A percentile compares a stretch with the other conserved stretches of the same genome.
phyloP scores from a whole-genome alignment of 257 asterid genomes.

The Fraxinus quadrangulata region DNA sequence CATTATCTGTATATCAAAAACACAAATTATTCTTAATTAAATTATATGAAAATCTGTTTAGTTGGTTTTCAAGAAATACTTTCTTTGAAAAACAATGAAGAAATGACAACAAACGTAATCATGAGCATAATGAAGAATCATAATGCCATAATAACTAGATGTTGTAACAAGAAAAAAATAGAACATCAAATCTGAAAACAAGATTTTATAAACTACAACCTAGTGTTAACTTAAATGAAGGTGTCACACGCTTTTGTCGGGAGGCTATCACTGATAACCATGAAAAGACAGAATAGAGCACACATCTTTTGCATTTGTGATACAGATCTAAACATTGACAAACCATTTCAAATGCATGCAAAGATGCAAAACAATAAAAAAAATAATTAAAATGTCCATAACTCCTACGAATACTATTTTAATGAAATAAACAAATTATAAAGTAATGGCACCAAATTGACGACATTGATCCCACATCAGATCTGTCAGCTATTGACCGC shows the following conservation, averaged over 20 bases:
- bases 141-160: neutral
- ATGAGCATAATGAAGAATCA: neutral
- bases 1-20: neutral
- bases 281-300: neutral
- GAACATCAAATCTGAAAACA: neutral
- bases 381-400: too few relatives aligned
- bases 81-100: neutral
- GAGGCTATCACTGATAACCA: neutral
- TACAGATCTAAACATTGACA: neutral
- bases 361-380: neutral
- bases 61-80: neutral
- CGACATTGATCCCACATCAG: constrained; percentile 1
- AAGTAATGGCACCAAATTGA: neutral
- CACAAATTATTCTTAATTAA: neutral
- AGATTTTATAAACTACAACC: neutral
- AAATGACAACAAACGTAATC: neutral
- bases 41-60: neutral
- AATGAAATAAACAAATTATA: neutral
- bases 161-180: neutral
- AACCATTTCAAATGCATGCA: neutral
- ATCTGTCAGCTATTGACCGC: neutral
- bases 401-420: too few relatives aligned
- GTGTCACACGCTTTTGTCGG: neutral
- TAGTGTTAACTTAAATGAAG: neutral
- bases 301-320: neutral